Conservation (phyloP, 176 grass and related monocot genomes). For the Oryza meridionalis region DNA sequence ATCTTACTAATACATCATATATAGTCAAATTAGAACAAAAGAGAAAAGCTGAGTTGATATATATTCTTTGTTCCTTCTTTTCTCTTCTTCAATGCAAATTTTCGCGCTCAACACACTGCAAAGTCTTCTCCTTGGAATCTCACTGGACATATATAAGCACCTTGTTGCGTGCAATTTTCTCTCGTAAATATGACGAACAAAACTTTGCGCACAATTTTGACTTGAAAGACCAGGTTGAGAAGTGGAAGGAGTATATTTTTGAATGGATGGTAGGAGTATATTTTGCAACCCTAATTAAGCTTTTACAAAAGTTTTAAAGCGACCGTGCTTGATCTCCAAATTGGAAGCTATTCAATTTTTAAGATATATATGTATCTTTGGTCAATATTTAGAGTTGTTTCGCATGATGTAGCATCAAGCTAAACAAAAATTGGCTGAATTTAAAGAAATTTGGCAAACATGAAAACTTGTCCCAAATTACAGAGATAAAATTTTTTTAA, state of each 20-base stretch:
- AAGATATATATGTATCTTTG: too few species aligned
- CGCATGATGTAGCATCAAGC: too few species aligned
- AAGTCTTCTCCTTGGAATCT: not conserved
- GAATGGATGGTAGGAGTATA: not conserved
- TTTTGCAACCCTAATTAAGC: not conserved
- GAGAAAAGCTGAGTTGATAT: not conserved
- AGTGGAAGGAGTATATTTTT: not conserved
- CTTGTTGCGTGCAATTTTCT: not conserved
- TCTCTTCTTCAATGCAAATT: not conserved
- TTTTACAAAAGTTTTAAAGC: not conserved
- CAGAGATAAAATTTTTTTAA: too few species aligned
- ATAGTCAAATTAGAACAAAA: constrained; percentile 1
- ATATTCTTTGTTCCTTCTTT: not conserved
- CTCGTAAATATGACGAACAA: not conserved
- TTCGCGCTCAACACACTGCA: not conserved
- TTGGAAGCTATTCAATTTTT: too few species aligned
- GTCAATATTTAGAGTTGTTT: too few species aligned
- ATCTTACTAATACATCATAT: not conserved
- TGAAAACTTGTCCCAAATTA: too few species aligned
- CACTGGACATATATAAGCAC: not conserved
- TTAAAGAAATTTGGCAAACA: too few species aligned
- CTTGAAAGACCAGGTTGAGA: not conserved
- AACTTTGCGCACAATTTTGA: not conserved
- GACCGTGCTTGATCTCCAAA: not conserved
- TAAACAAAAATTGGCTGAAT: too few species aligned